Evolutionary conservation across 1,139 yeast species (phyloP), one percentile per base, ranked within the genome.

Genomic region (Saccharomycopsis crataegensis): DNA sequence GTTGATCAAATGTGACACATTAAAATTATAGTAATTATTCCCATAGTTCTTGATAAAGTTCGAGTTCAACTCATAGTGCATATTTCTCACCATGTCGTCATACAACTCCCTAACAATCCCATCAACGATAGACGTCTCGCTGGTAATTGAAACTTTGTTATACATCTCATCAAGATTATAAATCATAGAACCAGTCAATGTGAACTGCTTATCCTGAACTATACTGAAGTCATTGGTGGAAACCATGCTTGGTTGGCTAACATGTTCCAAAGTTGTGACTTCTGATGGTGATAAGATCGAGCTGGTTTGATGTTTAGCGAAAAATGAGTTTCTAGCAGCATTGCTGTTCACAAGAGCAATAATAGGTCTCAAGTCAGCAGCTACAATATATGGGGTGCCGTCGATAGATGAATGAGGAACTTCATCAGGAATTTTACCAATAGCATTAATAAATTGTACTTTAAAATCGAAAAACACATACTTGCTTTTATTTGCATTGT

Each of bases 381-480:
- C 67, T 1, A 84, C 73, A 2, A 84, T 68, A 54, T 82, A 82
- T 16, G 83, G 81, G 36, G 77, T 73, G 0, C 76, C 75, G 17
- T 28, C 22, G 16, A 83, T 73, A 53, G 62, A 61, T 22, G 52
- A 47, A 22, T 14, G 28, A 1, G 93, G 91, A 36, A 80, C 64
- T 14, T 68, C 66, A 17, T 69, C 61, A 0, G 91, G 88, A 48
- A 78, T 65, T 9, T 73, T 69, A 1, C 89, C 89, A 59, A 76
- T 79, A 57, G 85, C 68, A 60, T 84, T 84, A 53, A 71, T 72
- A 62, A 85, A 81, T 57, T 78, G 81, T 32, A 86, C 73, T 59
- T 79, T 83, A 59, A 82, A 76, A 62, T 84, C 75, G 50, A 85
- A 78, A 14, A 54, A 32, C 28, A 83, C 80, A 63, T 86, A 85